Base-by-base conservation (phyloP, 768 basidiomycete genomes). In the Sporobolomyces roseus region DNA sequence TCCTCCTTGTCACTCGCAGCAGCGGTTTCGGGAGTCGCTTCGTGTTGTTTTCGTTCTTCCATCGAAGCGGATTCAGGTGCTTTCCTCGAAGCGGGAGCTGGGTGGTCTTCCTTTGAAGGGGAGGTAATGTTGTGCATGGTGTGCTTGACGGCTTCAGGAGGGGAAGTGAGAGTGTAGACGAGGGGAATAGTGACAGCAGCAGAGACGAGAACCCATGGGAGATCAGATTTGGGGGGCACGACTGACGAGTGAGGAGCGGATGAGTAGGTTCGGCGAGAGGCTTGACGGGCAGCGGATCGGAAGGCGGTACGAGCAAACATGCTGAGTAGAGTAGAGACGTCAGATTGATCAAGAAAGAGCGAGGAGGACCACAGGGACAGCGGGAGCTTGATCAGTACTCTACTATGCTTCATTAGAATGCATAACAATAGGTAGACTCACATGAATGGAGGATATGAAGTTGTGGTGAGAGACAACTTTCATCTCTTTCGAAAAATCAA, bases 121-220 rank as follows among this genome's bases (percentile, higher is more conserved):
- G 58, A 60, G 9, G 58, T 60, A 4, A 48, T 45, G 30, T 58
- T 45, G 56, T 58, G 56, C 27, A 58, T 38, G 21, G 38, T 43
- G 58, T 60, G 45, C 58, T 60, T 60, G 45, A 60, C 43, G 30
- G 25, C 58, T 14, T 48, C 45, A 32, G 58, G 58, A 48, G 58
- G 58, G 19, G 58, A 60, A 19, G 58, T 60, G 17, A 60, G 45
- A 17, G 58, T 60, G 58, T 60, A 60, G 45, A 60, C 21, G 45
- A 60, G 58, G 32, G 58, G 58, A n/a, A 60, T 60, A 5, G 58
- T 60, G 32, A 60, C 58, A 17, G 30, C 30, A 25, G 58, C 58
- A n/a, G 58, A 60, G 8, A 17, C 58, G 32, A 60, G 41, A 23
- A 60, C 32, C 58, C 58, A 60, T 30, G 58, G 58, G 4, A 60